These are phyloP conservation scores for Starmerella tilneyi DNA, from an alignment of 805 yeast genomes.

Conservation along the genomic window DNA sequence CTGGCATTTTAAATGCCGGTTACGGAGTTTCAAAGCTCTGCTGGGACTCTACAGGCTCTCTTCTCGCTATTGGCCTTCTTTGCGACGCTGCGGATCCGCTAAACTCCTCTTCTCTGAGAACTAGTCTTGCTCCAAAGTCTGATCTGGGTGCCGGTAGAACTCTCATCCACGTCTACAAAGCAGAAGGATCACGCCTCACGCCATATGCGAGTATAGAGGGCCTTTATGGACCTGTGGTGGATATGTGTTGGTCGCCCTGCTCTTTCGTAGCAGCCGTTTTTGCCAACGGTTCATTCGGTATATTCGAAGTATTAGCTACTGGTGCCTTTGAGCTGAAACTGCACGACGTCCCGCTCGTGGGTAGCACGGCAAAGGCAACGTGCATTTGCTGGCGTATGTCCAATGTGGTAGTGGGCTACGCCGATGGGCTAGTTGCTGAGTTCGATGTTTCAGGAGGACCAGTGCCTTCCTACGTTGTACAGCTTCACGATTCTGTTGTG, in stretches of 20 bases:
- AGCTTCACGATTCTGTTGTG: slow-evolving; percentile 35
- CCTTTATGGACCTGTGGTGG: slow-evolving; percentile 9
- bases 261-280: background rate
- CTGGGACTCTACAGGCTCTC: slow-evolving; percentile 6
- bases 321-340: slow-evolving; percentile 31
- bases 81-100: slow-evolving; percentile 31
- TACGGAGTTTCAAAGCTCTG: slow-evolving; percentile 7
- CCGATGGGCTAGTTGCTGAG: slow-evolving; percentile 52
- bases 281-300: background rate
- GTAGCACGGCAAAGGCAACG: slow-evolving; percentile 26
- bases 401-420: slow-evolving; percentile 45
- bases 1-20: slow-evolving; percentile 19
- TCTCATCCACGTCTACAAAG: slow-evolving; percentile 5
- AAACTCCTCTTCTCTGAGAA: slow-evolving; percentile 23
- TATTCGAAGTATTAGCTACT: background rate
- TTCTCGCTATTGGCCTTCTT: slow-evolving; percentile 22
- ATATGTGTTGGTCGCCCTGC: slow-evolving; percentile 7
- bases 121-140: background rate
- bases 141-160: background rate
- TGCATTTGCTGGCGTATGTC: slow-evolving; percentile 40
- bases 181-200: slow-evolving; percentile 32
- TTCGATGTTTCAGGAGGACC: slow-evolving; percentile 33
- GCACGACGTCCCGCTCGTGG: slow-evolving; percentile 8
- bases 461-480: slow-evolving; percentile 34
- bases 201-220: slow-evolving; percentile 30